Evolutionary conservation across 2,329 filamentous ascomycete genomes (phyloP).

Genomic region (Neonectria punicea): DNA sequence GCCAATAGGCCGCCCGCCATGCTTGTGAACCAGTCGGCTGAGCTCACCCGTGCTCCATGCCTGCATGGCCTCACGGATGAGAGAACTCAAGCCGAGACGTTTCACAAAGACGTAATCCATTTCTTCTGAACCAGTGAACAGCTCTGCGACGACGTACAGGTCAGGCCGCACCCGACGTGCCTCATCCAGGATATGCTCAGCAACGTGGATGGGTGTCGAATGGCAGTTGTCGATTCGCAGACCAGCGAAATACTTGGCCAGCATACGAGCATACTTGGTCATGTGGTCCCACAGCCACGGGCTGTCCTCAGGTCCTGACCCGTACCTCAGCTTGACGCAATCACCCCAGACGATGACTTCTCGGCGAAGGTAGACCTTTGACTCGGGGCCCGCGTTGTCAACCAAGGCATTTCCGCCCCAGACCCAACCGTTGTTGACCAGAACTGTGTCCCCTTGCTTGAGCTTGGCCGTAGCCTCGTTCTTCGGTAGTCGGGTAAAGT

Average conservation of each 20-base stretch:
- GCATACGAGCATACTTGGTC: slow-evolving; percentile 88
- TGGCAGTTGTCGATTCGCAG: slow-evolving; percentile 99
- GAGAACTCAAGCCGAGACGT: slow-evolving; percentile 86
- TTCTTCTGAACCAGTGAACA: slow-evolving; percentile 95
- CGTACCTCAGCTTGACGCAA: slow-evolving; percentile 96
- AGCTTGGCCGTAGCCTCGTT: slow-evolving; percentile 84
- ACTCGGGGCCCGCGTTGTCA: slow-evolving; percentile 91
- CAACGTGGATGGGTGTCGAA: slow-evolving; percentile 93
- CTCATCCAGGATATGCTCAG: slow-evolving; percentile 93
- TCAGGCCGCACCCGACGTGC: slow-evolving; percentile 89
- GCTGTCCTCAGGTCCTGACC: slow-evolving; percentile 80
- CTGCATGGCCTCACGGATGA: slow-evolving; percentile 98
- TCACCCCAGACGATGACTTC: slow-evolving; percentile 99
- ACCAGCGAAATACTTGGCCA: slow-evolving; percentile 94
- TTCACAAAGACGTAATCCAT: slow-evolving; percentile 98
- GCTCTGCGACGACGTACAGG: slow-evolving; percentile 90
- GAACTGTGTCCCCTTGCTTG: slow-evolving; percentile 77
- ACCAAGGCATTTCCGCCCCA: slow-evolving; percentile 96
- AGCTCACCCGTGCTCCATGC: slow-evolving; percentile 95
- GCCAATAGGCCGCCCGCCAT: slow-evolving; percentile 93
- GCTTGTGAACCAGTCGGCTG: slow-evolving; percentile 90
- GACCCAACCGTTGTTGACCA: slow-evolving; percentile 98
- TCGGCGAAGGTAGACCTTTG: slow-evolving; percentile 91
- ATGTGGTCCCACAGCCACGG: slow-evolving; percentile 97
- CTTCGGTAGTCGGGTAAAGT: slow-evolving; percentile 88